Evolutionary conservation across 2,329 filamentous ascomycete species (phyloP).

Genomic region (Colletotrichum kahawae): DNA sequence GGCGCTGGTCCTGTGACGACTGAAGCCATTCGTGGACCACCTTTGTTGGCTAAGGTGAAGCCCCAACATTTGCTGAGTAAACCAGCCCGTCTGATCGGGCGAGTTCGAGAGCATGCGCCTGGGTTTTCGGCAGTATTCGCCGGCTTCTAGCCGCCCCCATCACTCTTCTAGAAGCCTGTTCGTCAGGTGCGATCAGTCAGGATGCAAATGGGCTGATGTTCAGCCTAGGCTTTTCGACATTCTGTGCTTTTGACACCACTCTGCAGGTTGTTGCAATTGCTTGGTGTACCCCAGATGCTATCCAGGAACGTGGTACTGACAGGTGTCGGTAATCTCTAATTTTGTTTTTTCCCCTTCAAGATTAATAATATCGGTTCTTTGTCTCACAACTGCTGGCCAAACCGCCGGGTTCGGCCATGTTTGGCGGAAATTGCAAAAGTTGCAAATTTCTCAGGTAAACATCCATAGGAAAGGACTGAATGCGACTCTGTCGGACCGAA

Average conservation of each 20-base stretch:
- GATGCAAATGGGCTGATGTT: conserved; percentile 10
- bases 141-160: neutral
- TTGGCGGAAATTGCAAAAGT: neutral
- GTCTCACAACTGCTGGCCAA: neutral
- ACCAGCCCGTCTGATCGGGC: neutral
- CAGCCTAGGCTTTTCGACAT: neutral
- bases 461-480: neutral
- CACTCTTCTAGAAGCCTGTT: neutral
- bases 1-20: neutral
- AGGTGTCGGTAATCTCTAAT: neutral
- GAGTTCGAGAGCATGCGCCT: neutral
- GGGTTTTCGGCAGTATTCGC: neutral
- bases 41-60: neutral
- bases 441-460: neutral
- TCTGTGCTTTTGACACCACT: neutral
- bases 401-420: neutral
- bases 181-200: neutral
- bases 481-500: neutral
- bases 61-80: neutral
- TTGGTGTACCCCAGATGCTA: neutral
- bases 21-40: neutral
- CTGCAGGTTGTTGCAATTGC: neutral
- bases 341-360: neutral
- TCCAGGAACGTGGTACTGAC: neutral
- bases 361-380: neutral